These are phyloP conservation scores for Castanea mollissima DNA, from an alignment of 306 rosid genomes.

Conservation along the genomic window DNA sequence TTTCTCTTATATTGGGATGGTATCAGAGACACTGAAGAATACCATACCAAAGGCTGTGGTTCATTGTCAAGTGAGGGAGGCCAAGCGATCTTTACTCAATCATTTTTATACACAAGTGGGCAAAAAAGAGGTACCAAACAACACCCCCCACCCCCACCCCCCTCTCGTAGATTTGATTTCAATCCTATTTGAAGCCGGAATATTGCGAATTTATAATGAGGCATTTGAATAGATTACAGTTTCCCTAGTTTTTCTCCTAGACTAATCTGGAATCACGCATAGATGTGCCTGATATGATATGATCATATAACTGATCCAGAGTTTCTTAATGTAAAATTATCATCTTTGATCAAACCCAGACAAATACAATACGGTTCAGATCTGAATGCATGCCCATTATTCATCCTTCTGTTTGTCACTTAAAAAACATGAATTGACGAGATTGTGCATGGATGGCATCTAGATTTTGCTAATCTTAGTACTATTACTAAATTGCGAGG, in stretches of 20 bases:
- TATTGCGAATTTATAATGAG: not conserved
- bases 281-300: not conserved
- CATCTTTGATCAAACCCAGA: not conserved
- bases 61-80: constrained; percentile 60
- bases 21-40: constrained; percentile 45
- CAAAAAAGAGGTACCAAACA: constrained; percentile 37
- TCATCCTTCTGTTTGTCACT: not conserved
- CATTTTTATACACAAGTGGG: constrained; percentile 46
- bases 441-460: not conserved
- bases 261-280: not conserved
- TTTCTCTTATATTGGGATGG: constrained; percentile 44
- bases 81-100: constrained; percentile 46
- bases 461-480: not conserved
- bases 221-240: not conserved
- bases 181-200: not conserved
- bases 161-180: not conserved
- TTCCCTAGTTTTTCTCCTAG: not conserved
- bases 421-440: not conserved
- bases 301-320: not conserved
- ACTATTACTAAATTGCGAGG: not conserved
- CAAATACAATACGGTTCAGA: not conserved
- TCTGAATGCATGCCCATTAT: not conserved
- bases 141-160: not conserved
- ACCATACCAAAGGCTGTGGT: constrained; percentile 52
- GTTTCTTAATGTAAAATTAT: not conserved